Evolutionary conservation across 805 yeast genomes (phyloP), one percentile per base, ranked within the genome.

Genomic region (Candida orba): DNA sequence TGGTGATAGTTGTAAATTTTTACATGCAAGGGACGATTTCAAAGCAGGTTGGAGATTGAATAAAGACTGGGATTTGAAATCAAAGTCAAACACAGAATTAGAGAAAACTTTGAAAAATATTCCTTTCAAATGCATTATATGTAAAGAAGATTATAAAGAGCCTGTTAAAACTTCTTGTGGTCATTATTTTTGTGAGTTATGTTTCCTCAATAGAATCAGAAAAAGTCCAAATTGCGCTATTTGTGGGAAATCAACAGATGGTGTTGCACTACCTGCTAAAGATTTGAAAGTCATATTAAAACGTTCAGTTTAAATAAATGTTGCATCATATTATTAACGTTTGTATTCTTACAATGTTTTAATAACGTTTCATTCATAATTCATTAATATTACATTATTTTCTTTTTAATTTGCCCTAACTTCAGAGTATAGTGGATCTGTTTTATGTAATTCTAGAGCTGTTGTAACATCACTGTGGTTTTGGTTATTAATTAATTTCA

Each of bases 1-100:
- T 60, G 99, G 99, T 8, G 99, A 93, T 54, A 83, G 93, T 31
- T 93, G 99, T 67, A 93, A 93, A 65, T 93, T 93, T 61, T 61
- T 91, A 31, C 99, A 93, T 59, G 77, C 86, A 14, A 67, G 99
- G 62, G 97, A 87, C 52, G 95, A 87, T 56, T 84, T 81, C 64
- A 75, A 72, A 43, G 80, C 80, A 38, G 85, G 81, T 27, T 78
- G 80, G 77, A 78, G 81, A 46, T 60, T 81, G 7, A 75, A 72
- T 24, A 71, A 70, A 46, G 95, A 86, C 37, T 86, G 96, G 95
- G 83, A 82, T 41, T 46, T 62, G 4, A 30, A 39, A 17, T 29
- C 48, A 2, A 46, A 38, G 3, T 54, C 49, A 20, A 52, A 53
- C 8, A 49, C 29, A 10, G 29, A 57, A 27, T 52, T 52, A 50